Evolutionary conservation across 768 basidiomycete genomes (phyloP), one percentile per base, ranked within the genome.

Genomic region (Cubamyces sp.): DNA sequence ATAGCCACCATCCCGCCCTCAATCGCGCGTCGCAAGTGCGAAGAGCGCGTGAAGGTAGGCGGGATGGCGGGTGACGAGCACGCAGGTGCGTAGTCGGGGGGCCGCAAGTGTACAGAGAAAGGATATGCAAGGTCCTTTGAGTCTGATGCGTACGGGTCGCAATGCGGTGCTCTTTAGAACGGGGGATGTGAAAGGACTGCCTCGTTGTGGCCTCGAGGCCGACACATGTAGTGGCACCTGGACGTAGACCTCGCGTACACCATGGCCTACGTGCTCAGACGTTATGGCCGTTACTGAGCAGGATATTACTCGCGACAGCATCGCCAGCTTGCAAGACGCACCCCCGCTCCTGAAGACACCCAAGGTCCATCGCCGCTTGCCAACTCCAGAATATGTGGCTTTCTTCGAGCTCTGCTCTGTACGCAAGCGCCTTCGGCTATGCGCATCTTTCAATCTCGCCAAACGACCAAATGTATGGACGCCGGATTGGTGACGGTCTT

Each of bases 121-220:
- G 57, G 57, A 59, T 12, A 18, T 49, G 21, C 28, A 26, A 40
- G 7, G 34, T 15, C 57, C 57, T 59, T 59, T 59, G 41, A 18
- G 28, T 21, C 2, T 21, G n/a, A 16, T 51, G 7, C 16, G 39
- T 30, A 41, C 56, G 47, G 43, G 19, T 37, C 34, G 23, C 14
- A 18, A 42, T 16, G 39, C 48, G 34, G 41, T 50, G 26, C 43
- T 59, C 40, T 30, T 21, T 52, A 19, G 57, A 59, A 59, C 34
- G 50, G n/a, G 12, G n/a, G 42, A 34, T 52, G 55, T 51, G 60
- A 55, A 55, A 45, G 53, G 57, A 57, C 58, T 56, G 49, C 63
- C 63, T 64, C 63, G 39, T 64, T 64, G 57, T 57, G 54, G 40
- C 63, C 63, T 60, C 59, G 63, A 64, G 63, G 63, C 63, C 28